Evolutionary conservation across 1,139 yeast genomes (phyloP), one percentile per base, ranked within the genome.

Genomic region (Lodderomyces beijingensis): DNA sequence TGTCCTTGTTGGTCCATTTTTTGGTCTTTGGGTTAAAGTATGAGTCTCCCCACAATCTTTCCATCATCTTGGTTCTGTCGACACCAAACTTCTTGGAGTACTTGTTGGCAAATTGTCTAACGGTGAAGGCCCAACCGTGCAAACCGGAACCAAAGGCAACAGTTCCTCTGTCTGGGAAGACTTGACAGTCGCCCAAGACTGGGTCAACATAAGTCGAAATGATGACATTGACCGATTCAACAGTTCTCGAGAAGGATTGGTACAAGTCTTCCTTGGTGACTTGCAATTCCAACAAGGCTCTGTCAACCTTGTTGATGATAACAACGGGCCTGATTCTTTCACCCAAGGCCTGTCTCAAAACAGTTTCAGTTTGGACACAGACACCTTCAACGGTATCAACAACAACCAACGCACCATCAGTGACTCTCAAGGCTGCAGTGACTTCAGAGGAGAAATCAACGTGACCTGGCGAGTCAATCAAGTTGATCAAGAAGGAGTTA

Each of bases 401-500:
- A 58, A 91, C 98, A 59, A 91, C 98, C 65, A 91, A 81, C 63
- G 98, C 98, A 87, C 98, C 98, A 67, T 91, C 98, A 55, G 97
- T 91, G 60, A 91, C 97, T 79, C 98, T 91, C 66, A 91, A 82
- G 71, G 98, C 98, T 59, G 98, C 97, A 62, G 98, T 91, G 62
- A 91, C 98, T 76, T 91, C 98, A 57, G 98, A 91, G 48, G 97
- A 89, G 91, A 91, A 91, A 77, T 91, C 98, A 80, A 91, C 97
- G 97, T 91, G 98, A 84, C 98, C 98, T 73, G 98, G 98, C 55
- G 98, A 91, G 72, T 91, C 98, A 59, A 91, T 91, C 81, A 91
- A 80, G 86, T 91, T 91, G 57, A 91, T 79, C 75, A 91, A 84
- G 81, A 89, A 91, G 66, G 84, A 79, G 81, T 76, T 85, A 71